These are phyloP conservation scores for Blastomyces parvus DNA, from an alignment of 2,329 filamentous ascomycete genomes.

Conservation along the genomic window DNA sequence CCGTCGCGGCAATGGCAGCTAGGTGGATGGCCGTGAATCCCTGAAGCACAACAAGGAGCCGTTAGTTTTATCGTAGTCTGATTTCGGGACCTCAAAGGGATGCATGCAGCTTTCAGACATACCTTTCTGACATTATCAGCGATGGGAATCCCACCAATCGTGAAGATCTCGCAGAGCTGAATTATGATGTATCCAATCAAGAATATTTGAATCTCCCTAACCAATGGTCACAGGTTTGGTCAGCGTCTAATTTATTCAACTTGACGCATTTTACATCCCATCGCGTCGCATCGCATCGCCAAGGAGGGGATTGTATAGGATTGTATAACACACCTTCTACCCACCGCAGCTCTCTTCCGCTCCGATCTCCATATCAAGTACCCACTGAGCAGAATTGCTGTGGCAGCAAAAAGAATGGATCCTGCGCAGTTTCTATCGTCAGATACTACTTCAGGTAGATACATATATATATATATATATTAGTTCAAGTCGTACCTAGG, in stretches of 20 bases:
- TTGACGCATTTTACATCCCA: not conserved
- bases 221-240: not conserved
- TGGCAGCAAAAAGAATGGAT: slow-evolving; percentile 72
- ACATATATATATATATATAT: not conserved
- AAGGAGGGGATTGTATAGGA: not conserved
- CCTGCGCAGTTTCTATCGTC: slow-evolving; percentile 42
- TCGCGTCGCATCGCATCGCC: not conserved
- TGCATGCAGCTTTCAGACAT: slow-evolving; percentile 46
- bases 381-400: slow-evolving; percentile 60
- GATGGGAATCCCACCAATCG: slow-evolving; percentile 79
- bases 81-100: not conserved
- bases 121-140: slow-evolving; percentile 54
- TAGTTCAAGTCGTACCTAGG: slow-evolving; percentile 51
- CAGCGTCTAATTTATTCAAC: not conserved
- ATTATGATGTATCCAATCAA: slow-evolving; percentile 76
- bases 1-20: slow-evolving; percentile 75
- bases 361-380: slow-evolving; percentile 73
- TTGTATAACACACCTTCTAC: slow-evolving; percentile 58
- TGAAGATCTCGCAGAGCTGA: slow-evolving; percentile 93
- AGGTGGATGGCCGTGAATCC: slow-evolving; percentile 86
- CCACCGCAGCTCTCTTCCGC: slow-evolving; percentile 85
- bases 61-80: not conserved
- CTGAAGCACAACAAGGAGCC: slow-evolving; percentile 34
- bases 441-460: slow-evolving; percentile 18
- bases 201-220: slow-evolving; percentile 93